Conservation (phyloP, 441 rosid genomes). For the Melastoma candidum region DNA sequence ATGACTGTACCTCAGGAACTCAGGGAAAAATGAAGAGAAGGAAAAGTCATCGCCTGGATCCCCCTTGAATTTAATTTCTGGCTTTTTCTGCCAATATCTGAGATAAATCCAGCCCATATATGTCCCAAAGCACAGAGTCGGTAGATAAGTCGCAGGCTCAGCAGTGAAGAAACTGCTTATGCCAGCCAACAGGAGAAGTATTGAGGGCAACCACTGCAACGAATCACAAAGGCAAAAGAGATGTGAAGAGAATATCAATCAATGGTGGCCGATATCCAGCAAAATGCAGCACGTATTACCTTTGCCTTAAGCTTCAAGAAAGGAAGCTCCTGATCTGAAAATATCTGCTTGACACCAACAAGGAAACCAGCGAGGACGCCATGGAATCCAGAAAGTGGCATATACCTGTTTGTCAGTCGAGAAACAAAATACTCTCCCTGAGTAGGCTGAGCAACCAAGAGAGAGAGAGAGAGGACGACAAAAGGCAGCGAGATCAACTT, state of each 20-base stretch:
- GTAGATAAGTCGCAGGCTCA: slow-evolving; percentile 69
- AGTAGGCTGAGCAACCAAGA: too few relatives aligned
- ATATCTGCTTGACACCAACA: slow-evolving; percentile 91
- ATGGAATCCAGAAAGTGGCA: slow-evolving; percentile 94
- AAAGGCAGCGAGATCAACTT: too few relatives aligned
- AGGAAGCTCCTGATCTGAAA: slow-evolving; percentile 86
- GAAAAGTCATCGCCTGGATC: slow-evolving; percentile 93
- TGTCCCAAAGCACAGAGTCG: slow-evolving; percentile 82
- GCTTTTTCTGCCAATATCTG: slow-evolving; percentile 76
- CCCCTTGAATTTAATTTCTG: slow-evolving; percentile 85
- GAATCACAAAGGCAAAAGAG: background rate
- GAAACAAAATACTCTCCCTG: slow-evolving; percentile 9
- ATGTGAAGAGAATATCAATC: background rate
- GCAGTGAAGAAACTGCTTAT: slow-evolving; percentile 66
- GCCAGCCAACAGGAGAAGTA: slow-evolving; percentile 51
- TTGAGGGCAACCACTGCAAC: slow-evolving; percentile 89
- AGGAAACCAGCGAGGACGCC: slow-evolving; percentile 83
- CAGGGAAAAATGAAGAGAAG: slow-evolving; percentile 91
- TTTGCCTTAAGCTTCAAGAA: slow-evolving; percentile 74
- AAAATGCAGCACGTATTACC: slow-evolving; percentile 25
- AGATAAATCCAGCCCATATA: slow-evolving; percentile 90
- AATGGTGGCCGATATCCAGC: background rate
- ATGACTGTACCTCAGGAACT: slow-evolving; percentile 50
- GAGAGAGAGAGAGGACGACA: background rate
- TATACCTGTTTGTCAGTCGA: slow-evolving; percentile 40